Conservation (phyloP, 2,329 filamentous ascomycete species). For the Phaeophleospora eucalypticola region DNA sequence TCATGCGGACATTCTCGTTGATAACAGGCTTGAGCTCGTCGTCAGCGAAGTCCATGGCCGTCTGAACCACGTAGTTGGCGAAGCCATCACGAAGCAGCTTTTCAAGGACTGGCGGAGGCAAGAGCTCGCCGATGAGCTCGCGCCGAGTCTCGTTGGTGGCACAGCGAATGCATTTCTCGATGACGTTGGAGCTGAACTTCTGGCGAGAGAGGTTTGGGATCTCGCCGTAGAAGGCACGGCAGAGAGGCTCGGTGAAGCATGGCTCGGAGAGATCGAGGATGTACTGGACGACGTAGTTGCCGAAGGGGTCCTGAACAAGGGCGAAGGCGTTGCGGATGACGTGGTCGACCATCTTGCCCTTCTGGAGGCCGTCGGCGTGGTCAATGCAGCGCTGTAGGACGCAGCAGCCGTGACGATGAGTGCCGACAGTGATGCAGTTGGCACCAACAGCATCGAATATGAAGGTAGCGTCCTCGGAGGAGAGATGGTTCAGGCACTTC, state of each 20-base stretch:
- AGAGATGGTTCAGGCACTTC: conserved; percentile 95
- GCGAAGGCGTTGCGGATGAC: conserved; percentile 86
- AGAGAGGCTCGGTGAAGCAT: conserved; percentile 82
- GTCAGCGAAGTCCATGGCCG: conserved; percentile 81
- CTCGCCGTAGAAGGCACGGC: conserved; percentile 72
- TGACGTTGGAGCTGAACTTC: conserved; percentile 99
- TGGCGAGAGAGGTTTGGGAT: conserved; percentile 74
- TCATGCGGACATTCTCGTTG: conserved; percentile 79
- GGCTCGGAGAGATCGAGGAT: conserved; percentile 89
- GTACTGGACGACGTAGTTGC: conserved; percentile 98
- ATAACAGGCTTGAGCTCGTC: conserved; percentile 67
- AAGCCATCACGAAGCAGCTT: conserved; percentile 86
- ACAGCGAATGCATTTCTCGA: conserved; percentile 87
- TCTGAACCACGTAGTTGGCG: conserved; percentile 98
- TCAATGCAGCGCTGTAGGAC: conserved; percentile 98
- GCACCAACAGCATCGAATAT: conserved; percentile 92
- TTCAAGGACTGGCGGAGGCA: conserved; percentile 71
- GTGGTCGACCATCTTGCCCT: conserved; percentile 75
- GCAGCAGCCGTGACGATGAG: conserved; percentile 95
- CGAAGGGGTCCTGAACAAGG: conserved; percentile 93
- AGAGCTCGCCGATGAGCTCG: conserved; percentile 79
- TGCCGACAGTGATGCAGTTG: conserved; percentile 85
- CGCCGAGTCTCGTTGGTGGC: conserved; percentile 70
- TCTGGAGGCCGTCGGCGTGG: conserved; percentile 86
- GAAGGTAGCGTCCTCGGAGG: conserved; percentile 79